Percentiles rank a stretch among this genome's conserved stretches.
phyloP scores from a whole-genome alignment of 1,139 yeast species.

The Pneumocystis oryctolagi region DNA sequence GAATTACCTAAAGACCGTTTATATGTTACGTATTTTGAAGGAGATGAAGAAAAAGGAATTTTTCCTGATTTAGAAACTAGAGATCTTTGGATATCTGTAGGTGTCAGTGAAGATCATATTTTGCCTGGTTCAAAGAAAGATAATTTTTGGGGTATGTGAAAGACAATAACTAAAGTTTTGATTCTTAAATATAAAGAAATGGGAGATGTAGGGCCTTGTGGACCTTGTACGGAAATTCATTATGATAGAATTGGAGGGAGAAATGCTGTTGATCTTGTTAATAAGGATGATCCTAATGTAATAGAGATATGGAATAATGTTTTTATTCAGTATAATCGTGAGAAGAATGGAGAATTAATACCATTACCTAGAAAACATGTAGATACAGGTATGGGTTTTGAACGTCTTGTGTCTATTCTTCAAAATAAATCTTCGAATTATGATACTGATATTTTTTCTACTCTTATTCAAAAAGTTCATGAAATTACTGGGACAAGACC shows the following conservation, averaged over 20 bases:
- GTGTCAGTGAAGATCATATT: slow-evolving; percentile 83
- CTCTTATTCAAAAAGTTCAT: slow-evolving; percentile 69
- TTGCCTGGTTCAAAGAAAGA: slow-evolving; percentile 81
- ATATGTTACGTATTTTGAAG: slow-evolving; percentile 92
- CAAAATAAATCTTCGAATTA: slow-evolving; percentile 85
- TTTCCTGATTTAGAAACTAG: slow-evolving; percentile 92
- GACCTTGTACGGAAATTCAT: slow-evolving; percentile 96
- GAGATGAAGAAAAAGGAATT: slow-evolving; percentile 69
- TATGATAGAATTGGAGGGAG: slow-evolving; percentile 97
- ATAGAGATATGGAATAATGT: slow-evolving; percentile 96
- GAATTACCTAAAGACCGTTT: slow-evolving; percentile 64
- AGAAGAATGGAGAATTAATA: slow-evolving; percentile 65
- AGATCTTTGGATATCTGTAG: slow-evolving; percentile 68
- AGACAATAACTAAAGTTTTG: neutral
- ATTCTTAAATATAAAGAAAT: slow-evolving; percentile 25
- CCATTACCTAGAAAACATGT: slow-evolving; percentile 85
- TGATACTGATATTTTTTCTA: slow-evolving; percentile 92
- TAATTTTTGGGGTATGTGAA: slow-evolving; percentile 73
- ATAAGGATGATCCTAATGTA: slow-evolving; percentile 94
- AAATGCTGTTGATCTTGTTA: slow-evolving; percentile 78
- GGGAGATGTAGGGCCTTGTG: slow-evolving; percentile 99
- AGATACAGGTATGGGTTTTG: slow-evolving; percentile 98
- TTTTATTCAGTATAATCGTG: slow-evolving; percentile 91
- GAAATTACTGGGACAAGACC: slow-evolving; percentile 87
- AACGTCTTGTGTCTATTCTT: slow-evolving; percentile 83